phyloP scores from a whole-genome alignment of 208 protist genomes.

The Crithidia brevicula region DNA sequence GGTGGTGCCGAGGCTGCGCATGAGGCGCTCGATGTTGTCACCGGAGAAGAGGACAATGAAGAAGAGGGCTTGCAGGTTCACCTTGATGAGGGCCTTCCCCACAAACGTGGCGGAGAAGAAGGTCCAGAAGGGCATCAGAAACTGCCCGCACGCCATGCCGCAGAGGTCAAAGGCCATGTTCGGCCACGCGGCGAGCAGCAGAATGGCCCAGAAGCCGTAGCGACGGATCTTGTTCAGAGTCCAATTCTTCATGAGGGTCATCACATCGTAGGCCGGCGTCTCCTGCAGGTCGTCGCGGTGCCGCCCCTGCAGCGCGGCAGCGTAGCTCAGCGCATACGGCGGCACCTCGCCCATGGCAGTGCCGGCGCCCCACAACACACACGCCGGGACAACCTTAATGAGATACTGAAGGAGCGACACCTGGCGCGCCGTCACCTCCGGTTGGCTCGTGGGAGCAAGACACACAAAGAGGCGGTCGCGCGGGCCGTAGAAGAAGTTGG shows the following conservation, averaged over 20 bases:
- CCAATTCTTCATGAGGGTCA: conserved; percentile 83
- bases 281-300: conserved; percentile 43
- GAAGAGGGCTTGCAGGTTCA: conserved; percentile 88
- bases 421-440: conserved; percentile 14
- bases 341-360: conserved; percentile 98
- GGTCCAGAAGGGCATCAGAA: conserved; percentile 96
- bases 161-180: conserved; percentile 98
- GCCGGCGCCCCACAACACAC: conserved; percentile 94
- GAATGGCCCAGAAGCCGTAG: conserved; percentile 94
- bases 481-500: conserved; percentile 86
- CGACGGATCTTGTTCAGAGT: conserved; percentile 78
- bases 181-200: conserved; percentile 95
- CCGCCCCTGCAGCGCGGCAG: conserved; percentile 75
- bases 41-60: conserved; percentile 89
- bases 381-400: conserved; percentile 78
- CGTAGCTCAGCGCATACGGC: conserved; percentile 95
- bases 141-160: conserved; percentile 96
- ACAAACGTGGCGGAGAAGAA: conserved; percentile 97
- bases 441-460: conserved; percentile 30
- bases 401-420: conserved; percentile 45
- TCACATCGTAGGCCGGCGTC: conserved; percentile 54
- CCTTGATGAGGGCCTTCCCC: conserved; percentile 95
- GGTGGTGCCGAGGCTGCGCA: conserved; percentile 35
- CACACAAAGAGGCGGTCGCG: conserved; percentile 73
- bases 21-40: conserved; percentile 74